Conservation (phyloP, 768 basidiomycete genomes). For the Suillus subalutaceus region DNA sequence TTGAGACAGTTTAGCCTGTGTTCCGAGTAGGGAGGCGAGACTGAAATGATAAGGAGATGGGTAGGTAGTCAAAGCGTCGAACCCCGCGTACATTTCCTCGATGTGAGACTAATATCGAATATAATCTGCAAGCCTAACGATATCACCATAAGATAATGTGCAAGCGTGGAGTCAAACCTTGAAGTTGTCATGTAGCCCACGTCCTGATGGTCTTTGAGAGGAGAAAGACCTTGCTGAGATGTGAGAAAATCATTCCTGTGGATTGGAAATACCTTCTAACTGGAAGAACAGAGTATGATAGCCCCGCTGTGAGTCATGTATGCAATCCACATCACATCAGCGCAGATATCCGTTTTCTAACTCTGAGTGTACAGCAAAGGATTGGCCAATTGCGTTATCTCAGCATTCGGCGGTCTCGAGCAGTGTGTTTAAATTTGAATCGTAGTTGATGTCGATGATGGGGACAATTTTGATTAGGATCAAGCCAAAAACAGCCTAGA, state of each 20-base stretch:
- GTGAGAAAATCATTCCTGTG: neutral
- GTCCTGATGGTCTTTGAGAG: neutral
- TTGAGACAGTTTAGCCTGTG: neutral
- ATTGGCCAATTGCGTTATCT: neutral
- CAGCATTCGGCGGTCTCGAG: too few relatives aligned
- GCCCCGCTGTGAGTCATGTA: neutral
- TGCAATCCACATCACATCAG: neutral
- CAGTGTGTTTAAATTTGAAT: too few relatives aligned
- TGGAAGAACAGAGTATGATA: neutral
- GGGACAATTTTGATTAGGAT: too few relatives aligned
- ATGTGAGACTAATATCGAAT: neutral
- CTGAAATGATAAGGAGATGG: neutral
- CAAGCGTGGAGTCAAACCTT: neutral
- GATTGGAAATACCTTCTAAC: neutral
- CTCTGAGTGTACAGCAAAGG: too few relatives aligned
- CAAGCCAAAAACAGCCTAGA: too few relatives aligned
- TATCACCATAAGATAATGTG: neutral
- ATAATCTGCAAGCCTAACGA: neutral
- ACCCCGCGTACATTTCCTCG: neutral
- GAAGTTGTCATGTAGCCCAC: neutral
- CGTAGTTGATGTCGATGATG: too few relatives aligned
- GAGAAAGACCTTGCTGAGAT: neutral
- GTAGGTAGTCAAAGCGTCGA: neutral
- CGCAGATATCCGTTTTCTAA: too few relatives aligned
- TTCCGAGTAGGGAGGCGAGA: neutral